A percentile compares a stretch with the other conserved stretches of the same genome.
Conservation (phyloP, 73 alveolate genomes). For the Stentor roeselii region DNA sequence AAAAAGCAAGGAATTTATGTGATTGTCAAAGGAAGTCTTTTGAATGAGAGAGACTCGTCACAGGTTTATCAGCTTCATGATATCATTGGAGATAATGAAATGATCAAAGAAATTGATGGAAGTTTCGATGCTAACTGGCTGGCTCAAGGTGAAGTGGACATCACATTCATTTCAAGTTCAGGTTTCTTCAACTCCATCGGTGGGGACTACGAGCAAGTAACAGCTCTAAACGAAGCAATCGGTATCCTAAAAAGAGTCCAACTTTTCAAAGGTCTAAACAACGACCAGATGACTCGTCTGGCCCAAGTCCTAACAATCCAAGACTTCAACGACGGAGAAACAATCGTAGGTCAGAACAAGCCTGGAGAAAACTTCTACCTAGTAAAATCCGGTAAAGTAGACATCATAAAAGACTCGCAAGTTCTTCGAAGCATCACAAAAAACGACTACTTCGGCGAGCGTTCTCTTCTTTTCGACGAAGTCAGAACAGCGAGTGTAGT, state of each 20-base stretch:
- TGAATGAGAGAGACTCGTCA: neutral
- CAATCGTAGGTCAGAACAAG: constrained; percentile 68
- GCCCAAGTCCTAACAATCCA: constrained; percentile 39
- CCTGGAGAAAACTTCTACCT: constrained; percentile 72
- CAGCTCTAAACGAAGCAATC: constrained; percentile 25
- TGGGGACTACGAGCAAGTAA: constrained; percentile 33
- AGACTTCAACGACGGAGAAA: constrained; percentile 44
- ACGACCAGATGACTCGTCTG: constrained; percentile 35
- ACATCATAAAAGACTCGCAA: constrained; percentile 51
- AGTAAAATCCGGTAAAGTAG: constrained; percentile 69
- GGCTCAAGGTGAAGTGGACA: constrained; percentile 7
- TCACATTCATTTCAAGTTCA: neutral
- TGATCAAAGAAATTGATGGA: neutral
- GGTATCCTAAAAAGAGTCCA: constrained; percentile 38
- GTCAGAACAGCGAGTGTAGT: constrained; percentile 53
- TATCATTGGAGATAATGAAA: constrained; percentile 23
- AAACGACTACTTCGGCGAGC: constrained; percentile 53
- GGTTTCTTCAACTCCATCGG: constrained; percentile 9
- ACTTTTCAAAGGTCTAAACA: constrained; percentile 39
- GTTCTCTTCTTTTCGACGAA: constrained; percentile 45
- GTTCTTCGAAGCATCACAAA: constrained; percentile 51
- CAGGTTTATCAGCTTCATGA: neutral
- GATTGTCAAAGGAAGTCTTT: constrained; percentile 12
- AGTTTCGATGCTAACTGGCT: neutral
- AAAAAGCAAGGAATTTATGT: neutral